A percentile compares a stretch with the other conserved stretches of the same genome.
These are phyloP conservation scores for Durio zibethinus DNA, from an alignment of 345 rosid genomes.

Conservation along the genomic window DNA sequence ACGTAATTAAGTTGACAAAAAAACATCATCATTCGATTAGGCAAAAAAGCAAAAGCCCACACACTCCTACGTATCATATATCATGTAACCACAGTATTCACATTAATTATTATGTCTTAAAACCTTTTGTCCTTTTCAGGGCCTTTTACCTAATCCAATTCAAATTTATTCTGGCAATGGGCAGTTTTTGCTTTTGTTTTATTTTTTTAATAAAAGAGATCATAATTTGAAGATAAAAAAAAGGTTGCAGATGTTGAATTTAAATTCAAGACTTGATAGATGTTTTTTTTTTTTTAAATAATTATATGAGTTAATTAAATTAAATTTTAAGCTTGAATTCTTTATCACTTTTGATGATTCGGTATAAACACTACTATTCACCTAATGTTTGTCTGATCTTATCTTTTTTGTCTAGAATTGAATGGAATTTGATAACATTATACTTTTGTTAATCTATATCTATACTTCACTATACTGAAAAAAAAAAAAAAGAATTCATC, in stretches of 20 bases:
- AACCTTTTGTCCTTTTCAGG: neutral
- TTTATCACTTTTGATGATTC: neutral
- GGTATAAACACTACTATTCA: neutral
- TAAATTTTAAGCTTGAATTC: too few relatives aligned
- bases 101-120: neutral
- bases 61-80: neutral
- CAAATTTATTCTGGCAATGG: neutral
- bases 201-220: too few relatives aligned
- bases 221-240: too few relatives aligned
- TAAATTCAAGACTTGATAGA: too few relatives aligned
- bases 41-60: neutral
- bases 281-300: too few relatives aligned
- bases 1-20: neutral
- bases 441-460: too few relatives aligned
- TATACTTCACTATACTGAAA: too few relatives aligned
- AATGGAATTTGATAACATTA: neutral
- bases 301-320: too few relatives aligned
- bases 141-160: neutral
- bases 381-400: neutral
- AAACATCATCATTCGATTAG: slow-evolving; percentile 20
- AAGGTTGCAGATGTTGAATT: too few relatives aligned
- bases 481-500: too few relatives aligned
- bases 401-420: neutral
- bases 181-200: too few relatives aligned
- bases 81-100: neutral